Evolutionary conservation across 164 flowering plant genomes (phyloP), one percentile per base, ranked within the genome.

Genomic region (Dillenia turbinata): DNA sequence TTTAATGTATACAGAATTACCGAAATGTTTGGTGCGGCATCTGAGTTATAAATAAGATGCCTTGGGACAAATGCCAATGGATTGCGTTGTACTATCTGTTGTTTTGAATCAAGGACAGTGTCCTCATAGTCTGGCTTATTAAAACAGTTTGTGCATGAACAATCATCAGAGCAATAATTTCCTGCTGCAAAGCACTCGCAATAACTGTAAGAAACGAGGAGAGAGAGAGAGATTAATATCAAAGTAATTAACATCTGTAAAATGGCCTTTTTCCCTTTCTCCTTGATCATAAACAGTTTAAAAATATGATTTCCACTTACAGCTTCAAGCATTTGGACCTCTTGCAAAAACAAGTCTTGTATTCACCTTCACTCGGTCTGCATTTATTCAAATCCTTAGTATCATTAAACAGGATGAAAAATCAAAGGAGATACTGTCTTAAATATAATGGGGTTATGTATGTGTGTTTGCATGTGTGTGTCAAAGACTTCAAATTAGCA

Each of bases 141-240:
- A 1, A 17, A 40, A 56, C 65, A 61, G 45, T 44, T 14, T n/a
- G 48, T n/a, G 43, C 70, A 67, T 40, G 65, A 22, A 49, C 70
- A 67, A 12, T 49, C 19, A 48, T 53, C 49, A 8, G 10, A 16
- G 49, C 69, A 66, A 52, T 53, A 60, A 7, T 11, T 7, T 60
- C 64, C n/a, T n/a, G n/a, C 64, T 54, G 48, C 64, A 54, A 66
- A 59, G 69, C 69, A 66, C 44, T 60, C 59, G n/a, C 60, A 60
- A 19, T 66, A 60, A 3, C 64, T 66, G 54, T n/a, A 12, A 19
- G 14, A 43, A 59, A 8, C 47, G 1, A 61, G 12, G 51, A 40
- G 8, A 9, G 15, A 57, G 60, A 43, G 16, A 33, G 40, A 33
- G 40, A 33, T 33, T 33, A 33, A 33, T 6, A 33, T 33, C 40